These are phyloP conservation scores for Bondarzewia mesenterica DNA, from an alignment of 1,284 basidiomycete genomes.

Conservation along the genomic window DNA sequence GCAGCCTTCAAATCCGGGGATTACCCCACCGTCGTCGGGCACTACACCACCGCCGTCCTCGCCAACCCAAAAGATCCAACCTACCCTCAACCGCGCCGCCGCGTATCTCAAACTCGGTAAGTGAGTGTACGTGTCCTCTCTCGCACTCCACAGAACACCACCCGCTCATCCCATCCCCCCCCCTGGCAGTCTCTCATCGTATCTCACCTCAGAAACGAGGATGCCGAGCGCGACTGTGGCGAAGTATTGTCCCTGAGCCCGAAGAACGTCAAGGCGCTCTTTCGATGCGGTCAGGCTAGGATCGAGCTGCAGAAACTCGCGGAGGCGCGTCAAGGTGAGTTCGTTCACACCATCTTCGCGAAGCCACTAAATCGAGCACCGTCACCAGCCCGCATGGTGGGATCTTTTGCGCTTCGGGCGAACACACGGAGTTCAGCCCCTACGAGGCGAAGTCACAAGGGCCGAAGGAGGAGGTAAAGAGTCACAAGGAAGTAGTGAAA, in stretches of 20 bases:
- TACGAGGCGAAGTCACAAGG: neutral
- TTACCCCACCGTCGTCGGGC: constrained; percentile 46
- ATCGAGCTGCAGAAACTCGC: constrained; percentile 38
- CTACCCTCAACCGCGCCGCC: constrained; percentile 69
- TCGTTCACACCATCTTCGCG: constrained; percentile 8
- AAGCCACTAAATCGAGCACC: constrained; percentile 29
- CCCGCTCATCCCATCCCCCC: neutral
- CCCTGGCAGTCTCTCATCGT: constrained; percentile 4
- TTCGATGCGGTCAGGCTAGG: constrained; percentile 64
- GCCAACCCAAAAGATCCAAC: constrained; percentile 57
- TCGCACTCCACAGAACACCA: too few species aligned
- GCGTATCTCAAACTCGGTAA: constrained; percentile 82
- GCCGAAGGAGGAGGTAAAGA: neutral
- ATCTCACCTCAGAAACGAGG: constrained; percentile 43
- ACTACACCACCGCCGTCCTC: constrained; percentile 68
- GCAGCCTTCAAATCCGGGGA: constrained; percentile 47
- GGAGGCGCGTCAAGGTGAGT: constrained; percentile 52
- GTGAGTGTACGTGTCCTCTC: constrained; percentile 40
- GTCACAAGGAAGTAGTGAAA: neutral
- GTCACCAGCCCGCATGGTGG: constrained; percentile 39
- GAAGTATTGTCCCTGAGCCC: constrained; percentile 40
- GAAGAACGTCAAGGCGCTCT: constrained; percentile 65
- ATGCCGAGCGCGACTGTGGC: constrained; percentile 69
- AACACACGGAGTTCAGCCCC: constrained; percentile 33
- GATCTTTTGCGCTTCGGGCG: constrained; percentile 47